Percentiles rank a stretch among this genome's conserved stretches.
phyloP scores from a whole-genome alignment of 2,329 filamentous ascomycete species.

The Colletotrichum orbiculare region DNA sequence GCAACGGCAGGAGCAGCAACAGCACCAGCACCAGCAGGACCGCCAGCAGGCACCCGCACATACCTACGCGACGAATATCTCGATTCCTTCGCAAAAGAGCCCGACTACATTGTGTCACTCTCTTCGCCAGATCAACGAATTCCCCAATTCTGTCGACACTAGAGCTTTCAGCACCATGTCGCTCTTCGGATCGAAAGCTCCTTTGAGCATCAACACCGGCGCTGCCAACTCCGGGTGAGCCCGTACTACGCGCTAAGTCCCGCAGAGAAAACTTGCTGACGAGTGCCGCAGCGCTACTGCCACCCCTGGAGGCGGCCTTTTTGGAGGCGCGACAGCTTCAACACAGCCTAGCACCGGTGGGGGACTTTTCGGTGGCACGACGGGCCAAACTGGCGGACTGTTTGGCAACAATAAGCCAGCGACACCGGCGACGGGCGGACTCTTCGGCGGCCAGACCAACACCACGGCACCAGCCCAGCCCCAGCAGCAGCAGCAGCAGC shows the following conservation, averaged over 20 bases:
- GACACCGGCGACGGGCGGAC: constrained; percentile 49
- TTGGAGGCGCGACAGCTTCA: constrained; percentile 18
- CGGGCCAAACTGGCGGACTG: constrained; percentile 20
- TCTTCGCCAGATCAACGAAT: not conserved
- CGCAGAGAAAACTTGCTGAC: not conserved
- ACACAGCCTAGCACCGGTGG: constrained; percentile 32
- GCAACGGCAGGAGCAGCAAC: constrained; percentile 10
- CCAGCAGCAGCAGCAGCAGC: not conserved
- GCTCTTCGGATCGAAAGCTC: constrained; percentile 50
- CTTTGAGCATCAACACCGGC: constrained; percentile 72
- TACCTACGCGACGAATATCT: constrained; percentile 3
- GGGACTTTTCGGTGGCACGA: constrained; percentile 37
- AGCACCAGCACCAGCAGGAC: constrained; percentile 5
- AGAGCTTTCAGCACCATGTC: constrained; percentile 1
- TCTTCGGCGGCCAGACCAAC: constrained; percentile 44
- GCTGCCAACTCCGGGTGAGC: constrained; percentile 68
- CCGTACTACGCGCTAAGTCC: not conserved
- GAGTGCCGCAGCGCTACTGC: constrained; percentile 20
- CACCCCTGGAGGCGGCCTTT: constrained; percentile 30
- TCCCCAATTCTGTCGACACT: not conserved
- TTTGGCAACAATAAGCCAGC: constrained; percentile 22
- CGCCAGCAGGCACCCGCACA: not conserved
- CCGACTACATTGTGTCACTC: not conserved
- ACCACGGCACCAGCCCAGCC: not conserved
- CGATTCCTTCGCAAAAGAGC: constrained; percentile 2